Base-by-base conservation (phyloP, 2,329 filamentous ascomycete species). In the Pleurostoma richardsiae region DNA sequence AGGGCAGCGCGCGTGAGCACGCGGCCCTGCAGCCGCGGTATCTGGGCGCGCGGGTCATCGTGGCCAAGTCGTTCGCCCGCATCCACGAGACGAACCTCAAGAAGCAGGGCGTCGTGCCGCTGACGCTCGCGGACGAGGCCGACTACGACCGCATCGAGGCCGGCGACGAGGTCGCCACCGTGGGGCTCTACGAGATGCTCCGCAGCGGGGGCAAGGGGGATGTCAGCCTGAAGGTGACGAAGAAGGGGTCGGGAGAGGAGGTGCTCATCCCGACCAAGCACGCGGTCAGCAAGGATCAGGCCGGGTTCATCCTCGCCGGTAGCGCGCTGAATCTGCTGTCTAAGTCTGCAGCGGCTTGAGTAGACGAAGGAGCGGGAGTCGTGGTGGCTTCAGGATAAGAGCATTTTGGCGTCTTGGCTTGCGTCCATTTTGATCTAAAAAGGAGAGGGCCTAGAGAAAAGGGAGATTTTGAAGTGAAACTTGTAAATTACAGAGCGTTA, bases 41-140 rank as follows among this genome's bases (percentile, higher is more conserved):
- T 73, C 79, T 94, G 51, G 88, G 88, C 56, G 88, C 88, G 66
- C 77, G 90, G 57, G 84, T 88, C 56, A 87, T 94, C 68, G 88
- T 94, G 61, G 85, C 81, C 64, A 83, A 85, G 68, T 85, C 80
- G 51, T 94, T 95, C 68, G 89, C 89, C 59, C 85, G 88, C 78
- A 94, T 94, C 62, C 88, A 94, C 77, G 89, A 94, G 77, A 92
- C 89, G 67, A 94, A 94, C 74, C 76, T 95, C 68, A 94, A 94
- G 85, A 94, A 94, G 81, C 94, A 99, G 72, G 94, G 94, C 52
- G 87, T 99, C 31, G 90, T 99, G 40, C 94, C 94, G 2, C 75
- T 99, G 58, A 96, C 90, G 0, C 96, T 99, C 62, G 88, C 74
- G 41, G 77, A 96, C 66, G 90, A 95, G 69, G 77, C 80, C 26